Conservation (phyloP, 2,329 filamentous ascomycete species). For the Pseudogymnoascus sp. region DNA sequence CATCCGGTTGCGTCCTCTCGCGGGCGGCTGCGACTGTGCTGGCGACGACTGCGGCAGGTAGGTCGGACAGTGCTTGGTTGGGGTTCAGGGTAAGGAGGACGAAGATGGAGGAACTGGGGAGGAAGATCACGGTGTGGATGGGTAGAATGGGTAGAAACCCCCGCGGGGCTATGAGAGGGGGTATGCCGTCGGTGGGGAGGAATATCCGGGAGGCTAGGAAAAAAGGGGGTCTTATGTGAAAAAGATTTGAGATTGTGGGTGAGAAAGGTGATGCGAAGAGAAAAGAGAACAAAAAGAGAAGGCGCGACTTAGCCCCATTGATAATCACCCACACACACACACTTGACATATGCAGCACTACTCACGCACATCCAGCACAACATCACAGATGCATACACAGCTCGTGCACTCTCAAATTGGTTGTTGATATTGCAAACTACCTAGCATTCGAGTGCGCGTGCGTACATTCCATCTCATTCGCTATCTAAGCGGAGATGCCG, state of each 20-base stretch:
- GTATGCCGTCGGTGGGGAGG: neutral
- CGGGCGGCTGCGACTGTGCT: too few species aligned
- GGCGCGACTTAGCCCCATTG: neutral
- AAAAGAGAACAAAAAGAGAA: neutral
- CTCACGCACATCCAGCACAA: neutral
- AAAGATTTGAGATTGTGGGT: neutral
- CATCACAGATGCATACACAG: neutral
- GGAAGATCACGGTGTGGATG: neutral
- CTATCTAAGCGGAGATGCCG: slow-evolving; percentile 66
- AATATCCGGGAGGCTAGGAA: neutral
- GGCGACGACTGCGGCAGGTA: too few species aligned
- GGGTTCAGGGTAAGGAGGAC: too few species aligned
- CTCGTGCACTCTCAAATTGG: neutral
- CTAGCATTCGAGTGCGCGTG: neutral
- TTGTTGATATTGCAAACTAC: neutral
- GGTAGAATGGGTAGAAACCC: neutral
- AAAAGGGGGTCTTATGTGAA: neutral
- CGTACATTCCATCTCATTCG: neutral
- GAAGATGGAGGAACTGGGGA: neutral
- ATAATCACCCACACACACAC: neutral
- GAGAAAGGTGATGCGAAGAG: neutral
- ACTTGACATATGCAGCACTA: neutral
- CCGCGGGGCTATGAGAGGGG: neutral
- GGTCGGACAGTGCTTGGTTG: too few species aligned
- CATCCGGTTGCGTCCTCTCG: too few species aligned